A percentile compares a stretch with the other conserved stretches of the same genome.
Conservation (phyloP, 148 eudicot species). For the Rhododendron ferrugineum region DNA sequence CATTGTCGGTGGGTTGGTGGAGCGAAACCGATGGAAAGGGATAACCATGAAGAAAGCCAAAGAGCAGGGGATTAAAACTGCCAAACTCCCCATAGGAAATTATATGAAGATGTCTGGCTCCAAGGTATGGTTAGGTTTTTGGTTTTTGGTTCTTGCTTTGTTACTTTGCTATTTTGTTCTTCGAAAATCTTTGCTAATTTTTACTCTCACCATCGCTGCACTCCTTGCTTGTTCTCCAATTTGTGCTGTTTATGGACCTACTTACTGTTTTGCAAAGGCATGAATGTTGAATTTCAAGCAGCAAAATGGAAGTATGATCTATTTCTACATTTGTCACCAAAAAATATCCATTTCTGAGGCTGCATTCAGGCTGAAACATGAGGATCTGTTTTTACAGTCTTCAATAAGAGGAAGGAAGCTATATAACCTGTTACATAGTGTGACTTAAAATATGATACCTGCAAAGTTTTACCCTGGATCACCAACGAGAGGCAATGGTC, state of each 20-base stretch:
- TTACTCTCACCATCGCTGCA: not conserved
- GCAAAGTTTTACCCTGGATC: not conserved
- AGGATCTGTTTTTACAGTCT: not conserved
- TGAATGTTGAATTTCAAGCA: not conserved
- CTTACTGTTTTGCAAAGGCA: not conserved
- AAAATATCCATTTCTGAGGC: not conserved
- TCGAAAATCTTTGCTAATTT: not conserved
- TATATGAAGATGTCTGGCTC: conserved; percentile 89
- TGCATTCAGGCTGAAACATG: not conserved
- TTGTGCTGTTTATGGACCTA: not conserved
- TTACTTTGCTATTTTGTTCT: not conserved
- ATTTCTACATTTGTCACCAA: not conserved
- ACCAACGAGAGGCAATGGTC: not conserved
- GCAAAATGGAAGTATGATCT: not conserved
- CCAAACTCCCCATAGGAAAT: conserved; percentile 78
- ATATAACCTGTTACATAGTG: not conserved
- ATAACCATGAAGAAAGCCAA: conserved; percentile 81
- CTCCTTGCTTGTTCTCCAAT: not conserved
- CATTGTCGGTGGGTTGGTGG: conserved; percentile 91
- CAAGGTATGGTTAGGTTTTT: conserved; percentile 46
- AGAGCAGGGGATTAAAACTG: conserved; percentile 85
- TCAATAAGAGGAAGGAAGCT: not conserved
- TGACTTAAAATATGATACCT: not conserved
- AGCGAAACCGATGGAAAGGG: conserved; percentile 92
- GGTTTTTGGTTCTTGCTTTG: not conserved